Evolutionary conservation across 2,329 filamentous ascomycete species (phyloP), one percentile per base, ranked within the genome.

Genomic region (Phyllachora maydis): DNA sequence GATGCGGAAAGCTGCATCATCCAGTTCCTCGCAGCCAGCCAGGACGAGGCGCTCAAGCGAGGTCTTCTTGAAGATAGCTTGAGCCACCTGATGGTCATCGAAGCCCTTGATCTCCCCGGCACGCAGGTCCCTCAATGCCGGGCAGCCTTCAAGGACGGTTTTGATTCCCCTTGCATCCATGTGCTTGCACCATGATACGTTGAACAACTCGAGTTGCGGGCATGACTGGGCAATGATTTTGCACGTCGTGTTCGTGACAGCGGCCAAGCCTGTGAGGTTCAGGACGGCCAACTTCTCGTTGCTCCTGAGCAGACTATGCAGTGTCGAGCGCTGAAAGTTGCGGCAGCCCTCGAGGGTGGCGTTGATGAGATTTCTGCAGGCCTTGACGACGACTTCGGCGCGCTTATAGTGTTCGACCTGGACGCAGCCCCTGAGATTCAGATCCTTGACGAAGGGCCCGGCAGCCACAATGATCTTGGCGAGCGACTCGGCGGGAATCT

Each of bases 121-220:
- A 28, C 81, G 65, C 15, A 98, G 54, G 36, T 95, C 83, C 25
- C 56, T 73, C 26, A 98, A 51, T 25, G 59, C 69, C 0, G 60
- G 55, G 39, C 88, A 95, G 3, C 62, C 62, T 29, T 74, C 56
- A 1, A 93, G 52, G 2, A 98, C 61, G 24, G 63, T 62, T 32
- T 60, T 66, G 25, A 95, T 52, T 4, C 82, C 83, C 8, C 64
- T 56, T 6, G 78, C 74, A 38, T 88, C 74, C 40, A 93, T 68
- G 30, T 81, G 74, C 33, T 70, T 71, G 50, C 88, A 98, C 81
- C 85, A 95, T 1, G 82, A 91, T 11, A 95, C 65, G 37, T 93
- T 90, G 33, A 95, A 60, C 26, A 65, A 60, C 45, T 91, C 72
- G n/a, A 98, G 56, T 23, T 73, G 69, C 2, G 72, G 69, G 37